A percentile compares a stretch with the other conserved stretches of the same genome.
Conservation (phyloP, 345 rosid species). For the Euphorbia tirucalli region DNA sequence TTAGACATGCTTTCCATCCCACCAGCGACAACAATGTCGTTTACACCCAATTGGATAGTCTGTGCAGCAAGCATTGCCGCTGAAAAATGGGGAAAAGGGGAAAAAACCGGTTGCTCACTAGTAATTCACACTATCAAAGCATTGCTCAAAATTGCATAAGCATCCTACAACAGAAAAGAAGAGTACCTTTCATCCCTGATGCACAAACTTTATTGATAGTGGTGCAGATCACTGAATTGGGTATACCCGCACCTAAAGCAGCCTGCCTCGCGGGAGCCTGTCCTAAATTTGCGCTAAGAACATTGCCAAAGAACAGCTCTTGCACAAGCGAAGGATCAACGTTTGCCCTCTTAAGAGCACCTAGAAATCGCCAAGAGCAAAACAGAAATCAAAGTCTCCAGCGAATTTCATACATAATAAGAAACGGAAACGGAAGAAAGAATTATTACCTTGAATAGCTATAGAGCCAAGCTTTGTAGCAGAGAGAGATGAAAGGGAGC, state of each 20-base stretch:
- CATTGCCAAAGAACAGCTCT: constrained; percentile 95
- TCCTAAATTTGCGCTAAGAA: constrained; percentile 91
- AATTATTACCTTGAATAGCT: constrained; percentile 14
- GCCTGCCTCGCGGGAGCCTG: constrained; percentile 99
- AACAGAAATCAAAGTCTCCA: background rate
- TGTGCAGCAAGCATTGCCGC: constrained; percentile 94
- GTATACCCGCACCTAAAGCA: constrained; percentile 72
- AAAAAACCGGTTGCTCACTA: background rate
- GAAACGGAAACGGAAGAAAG: background rate
- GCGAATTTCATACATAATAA: background rate
- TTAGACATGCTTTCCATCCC: constrained; percentile 99
- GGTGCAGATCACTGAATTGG: constrained; percentile 31
- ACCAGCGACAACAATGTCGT: constrained; percentile 92
- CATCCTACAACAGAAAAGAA: background rate
- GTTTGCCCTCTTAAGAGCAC: constrained; percentile 79
- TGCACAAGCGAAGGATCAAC: constrained; percentile 87
- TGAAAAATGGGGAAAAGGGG: constrained; percentile 25
- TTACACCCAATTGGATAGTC: constrained; percentile 81
- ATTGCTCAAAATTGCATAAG: background rate
- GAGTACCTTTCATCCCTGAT: constrained; percentile 32
- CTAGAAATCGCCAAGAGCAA: background rate
- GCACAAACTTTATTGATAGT: constrained; percentile 36
- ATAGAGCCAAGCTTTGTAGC: constrained; percentile 33
- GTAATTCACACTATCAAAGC: background rate
- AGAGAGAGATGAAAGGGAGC: constrained; percentile 30